Percentiles rank a stretch among this genome's conserved stretches.
phyloP scores from a whole-genome alignment of 495 filamentous ascomycete genomes.

The Rusavskia elegans region DNA sequence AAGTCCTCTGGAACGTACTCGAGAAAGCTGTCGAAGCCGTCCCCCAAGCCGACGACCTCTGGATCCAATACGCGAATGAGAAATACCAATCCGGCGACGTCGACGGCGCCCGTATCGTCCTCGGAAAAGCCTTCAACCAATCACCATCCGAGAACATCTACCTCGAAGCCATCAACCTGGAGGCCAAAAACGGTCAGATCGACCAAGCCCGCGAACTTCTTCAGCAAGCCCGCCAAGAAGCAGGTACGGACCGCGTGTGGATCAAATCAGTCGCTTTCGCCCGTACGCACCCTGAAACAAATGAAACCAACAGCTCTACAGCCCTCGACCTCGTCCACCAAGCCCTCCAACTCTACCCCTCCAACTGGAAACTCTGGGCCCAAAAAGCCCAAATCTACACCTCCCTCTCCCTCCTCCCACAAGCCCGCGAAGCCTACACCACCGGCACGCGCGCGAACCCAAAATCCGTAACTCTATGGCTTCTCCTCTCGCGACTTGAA shows the following conservation, averaged over 20 bases:
- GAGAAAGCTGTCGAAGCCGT: slow-evolving; percentile 91
- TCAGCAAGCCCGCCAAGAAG: slow-evolving; percentile 62
- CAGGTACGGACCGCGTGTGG: slow-evolving; percentile 91
- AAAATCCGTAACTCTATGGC: slow-evolving; percentile 72
- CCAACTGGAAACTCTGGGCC: slow-evolving; percentile 85
- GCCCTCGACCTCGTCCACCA: slow-evolving; percentile 78
- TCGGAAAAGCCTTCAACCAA: slow-evolving; percentile 78
- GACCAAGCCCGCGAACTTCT: slow-evolving; percentile 71
- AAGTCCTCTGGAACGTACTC: slow-evolving; percentile 66
- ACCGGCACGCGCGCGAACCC: slow-evolving; percentile 78
- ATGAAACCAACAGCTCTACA: slow-evolving; percentile 41
- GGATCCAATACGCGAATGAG: slow-evolving; percentile 90
- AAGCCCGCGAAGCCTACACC: slow-evolving; percentile 82
- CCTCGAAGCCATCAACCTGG: slow-evolving; percentile 86
- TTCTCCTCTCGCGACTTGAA: slow-evolving; percentile 74
- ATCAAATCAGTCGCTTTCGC: slow-evolving; percentile 90
- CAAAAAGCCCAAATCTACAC: slow-evolving; percentile 98
- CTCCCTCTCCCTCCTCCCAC: slow-evolving; percentile 51
- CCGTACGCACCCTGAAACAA: slow-evolving; percentile 37
- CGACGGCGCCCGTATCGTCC: slow-evolving; percentile 66
- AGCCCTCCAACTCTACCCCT: slow-evolving; percentile 76
- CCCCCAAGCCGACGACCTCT: slow-evolving; percentile 75
- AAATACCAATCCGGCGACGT: slow-evolving; percentile 78
- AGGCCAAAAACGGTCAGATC: slow-evolving; percentile 68
- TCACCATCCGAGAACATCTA: slow-evolving; percentile 94